Base-by-base conservation (phyloP, 805 yeast genomes). In the Candida pini region DNA sequence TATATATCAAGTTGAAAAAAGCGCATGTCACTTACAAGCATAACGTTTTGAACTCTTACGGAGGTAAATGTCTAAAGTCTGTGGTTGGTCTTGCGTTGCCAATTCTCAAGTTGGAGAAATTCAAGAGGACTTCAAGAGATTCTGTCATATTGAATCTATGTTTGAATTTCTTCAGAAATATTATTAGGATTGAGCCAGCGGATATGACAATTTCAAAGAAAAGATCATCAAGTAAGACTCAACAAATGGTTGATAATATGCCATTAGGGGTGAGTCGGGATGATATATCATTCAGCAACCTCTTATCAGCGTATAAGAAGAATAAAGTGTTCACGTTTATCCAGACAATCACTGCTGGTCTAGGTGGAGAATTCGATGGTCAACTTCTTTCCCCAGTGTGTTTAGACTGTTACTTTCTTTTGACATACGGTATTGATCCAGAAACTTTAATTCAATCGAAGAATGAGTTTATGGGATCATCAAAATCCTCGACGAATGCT, bases 131-230 rank as follows among this genome's bases (percentile, higher is more conserved):
- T 3, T 66, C 77, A 0, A 64, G 86, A 24, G 97, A 89, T 46
- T 77, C 77, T 38, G 79, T 79, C 28, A 71, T 89, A 10, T 56
- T 92, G 31, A 75, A 81, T 36, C 66, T 90, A 39, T 85, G 82
- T 18, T 59, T 89, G 12, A 75, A 74, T 33, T 76, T 92, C 50
- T 69, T 88, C 42, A 69, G 95, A 42, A 92, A 92, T 53, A 47
- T 92, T n/a, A 60, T 84, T 7, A 70, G 76, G 26, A 86, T 90
- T 22, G 87, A 81, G 44, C 90, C 89, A 0, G 76, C 82, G 1
- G 76, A 70, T 23, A 47, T 70, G 5, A 68, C 78, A 1, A 57
- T 76, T 7, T 60, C 75, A 3, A 58, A 64, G 2, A 68, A 68
- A 31, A 66, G 57, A 36, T 32, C 62, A 5, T 36, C 58, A 9